phyloP scores from a whole-genome alignment of 2,329 filamentous ascomycete genomes.

The Exophiala mesophila region DNA sequence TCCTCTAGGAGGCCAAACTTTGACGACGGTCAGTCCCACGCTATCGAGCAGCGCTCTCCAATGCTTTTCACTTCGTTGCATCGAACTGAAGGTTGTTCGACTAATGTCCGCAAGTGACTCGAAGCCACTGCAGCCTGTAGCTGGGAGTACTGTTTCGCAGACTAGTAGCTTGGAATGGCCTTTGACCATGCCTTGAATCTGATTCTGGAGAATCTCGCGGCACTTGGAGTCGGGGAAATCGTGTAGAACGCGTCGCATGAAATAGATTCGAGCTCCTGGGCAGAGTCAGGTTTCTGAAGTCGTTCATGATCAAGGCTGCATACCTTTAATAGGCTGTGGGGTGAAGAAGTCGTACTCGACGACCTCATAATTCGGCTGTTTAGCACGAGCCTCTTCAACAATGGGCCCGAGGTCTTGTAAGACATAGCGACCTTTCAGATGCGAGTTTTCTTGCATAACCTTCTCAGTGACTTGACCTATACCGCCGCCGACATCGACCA shows the following conservation, averaged over 20 bases:
- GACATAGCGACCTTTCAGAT: conserved; percentile 17
- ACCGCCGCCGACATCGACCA: conserved; percentile 29
- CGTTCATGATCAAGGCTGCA: no score
- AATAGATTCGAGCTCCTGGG: conserved; percentile 36
- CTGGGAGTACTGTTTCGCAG: conserved; percentile 29
- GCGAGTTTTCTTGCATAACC: conserved; percentile 17
- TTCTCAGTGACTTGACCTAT: conserved; percentile 25
- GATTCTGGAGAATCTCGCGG: conserved; percentile 31
- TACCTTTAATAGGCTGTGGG: conserved; percentile 29
- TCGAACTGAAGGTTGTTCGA: conserved; percentile 25
- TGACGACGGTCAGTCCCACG: conserved; percentile 19
- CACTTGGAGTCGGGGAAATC: conserved; percentile 34
- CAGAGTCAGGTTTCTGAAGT: no score
- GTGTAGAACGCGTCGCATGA: conserved; percentile 34
- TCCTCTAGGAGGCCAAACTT: conserved; percentile 8
- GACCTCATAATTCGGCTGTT: conserved; percentile 20
- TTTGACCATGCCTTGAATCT: conserved; percentile 24
- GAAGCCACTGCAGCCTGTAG: conserved; percentile 15
- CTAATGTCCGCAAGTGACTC: conserved; percentile 19
- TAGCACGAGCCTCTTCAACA: conserved; percentile 27
- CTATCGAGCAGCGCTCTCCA: conserved; percentile 23
- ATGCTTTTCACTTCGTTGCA: conserved; percentile 26
- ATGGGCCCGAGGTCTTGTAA: conserved; percentile 39
- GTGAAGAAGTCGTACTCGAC: conserved; percentile 32
- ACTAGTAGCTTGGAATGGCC: conserved; percentile 28